Conservation (phyloP, 2,329 filamentous ascomycete species). For the Pseudocercospora macadamiae region DNA sequence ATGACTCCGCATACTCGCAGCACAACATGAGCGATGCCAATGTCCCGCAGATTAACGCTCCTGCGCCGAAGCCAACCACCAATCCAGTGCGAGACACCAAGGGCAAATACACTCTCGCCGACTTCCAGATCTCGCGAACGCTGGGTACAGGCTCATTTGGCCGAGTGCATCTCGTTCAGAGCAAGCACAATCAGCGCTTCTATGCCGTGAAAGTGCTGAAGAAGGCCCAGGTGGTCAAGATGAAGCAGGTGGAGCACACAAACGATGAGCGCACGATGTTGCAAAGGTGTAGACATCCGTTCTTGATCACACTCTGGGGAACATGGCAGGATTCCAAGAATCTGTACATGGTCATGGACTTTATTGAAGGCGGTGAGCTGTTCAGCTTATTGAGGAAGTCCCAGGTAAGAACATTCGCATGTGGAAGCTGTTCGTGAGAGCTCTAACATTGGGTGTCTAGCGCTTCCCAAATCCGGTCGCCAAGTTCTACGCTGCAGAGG, state of each 20-base stretch:
- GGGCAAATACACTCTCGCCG: slow-evolving; percentile 91
- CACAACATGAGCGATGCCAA: slow-evolving; percentile 42
- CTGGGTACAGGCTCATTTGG: slow-evolving; percentile 97
- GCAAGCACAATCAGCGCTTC: slow-evolving; percentile 95
- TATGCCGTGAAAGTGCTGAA: slow-evolving; percentile 99
- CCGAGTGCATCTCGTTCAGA: slow-evolving; percentile 93
- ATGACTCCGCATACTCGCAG: slow-evolving; percentile 39
- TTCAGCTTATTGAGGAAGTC: slow-evolving; percentile 96
- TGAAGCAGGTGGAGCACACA: slow-evolving; percentile 99
- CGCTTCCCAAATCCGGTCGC: slow-evolving; percentile 97
- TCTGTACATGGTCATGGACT: slow-evolving; percentile 99
- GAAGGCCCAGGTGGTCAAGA: slow-evolving; percentile 97
- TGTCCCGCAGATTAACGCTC: slow-evolving; percentile 41
- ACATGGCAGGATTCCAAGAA: slow-evolving; percentile 96
- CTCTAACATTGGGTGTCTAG: slow-evolving; percentile 53
- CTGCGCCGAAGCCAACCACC: slow-evolving; percentile 34
- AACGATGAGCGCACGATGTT: slow-evolving; percentile 97
- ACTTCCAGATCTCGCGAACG: slow-evolving; percentile 89
- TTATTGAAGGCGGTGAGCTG: slow-evolving; percentile 96
- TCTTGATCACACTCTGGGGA: slow-evolving; percentile 96
- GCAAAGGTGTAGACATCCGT: slow-evolving; percentile 94
- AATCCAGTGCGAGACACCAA: slow-evolving; percentile 71
- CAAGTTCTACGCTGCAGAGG: slow-evolving; percentile 98
- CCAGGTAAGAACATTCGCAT: slow-evolving; percentile 52
- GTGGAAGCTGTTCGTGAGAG: background rate